Evolutionary conservation across 352 stramenopile genomes (phyloP).

Genomic region (Pythium folliculosum): DNA sequence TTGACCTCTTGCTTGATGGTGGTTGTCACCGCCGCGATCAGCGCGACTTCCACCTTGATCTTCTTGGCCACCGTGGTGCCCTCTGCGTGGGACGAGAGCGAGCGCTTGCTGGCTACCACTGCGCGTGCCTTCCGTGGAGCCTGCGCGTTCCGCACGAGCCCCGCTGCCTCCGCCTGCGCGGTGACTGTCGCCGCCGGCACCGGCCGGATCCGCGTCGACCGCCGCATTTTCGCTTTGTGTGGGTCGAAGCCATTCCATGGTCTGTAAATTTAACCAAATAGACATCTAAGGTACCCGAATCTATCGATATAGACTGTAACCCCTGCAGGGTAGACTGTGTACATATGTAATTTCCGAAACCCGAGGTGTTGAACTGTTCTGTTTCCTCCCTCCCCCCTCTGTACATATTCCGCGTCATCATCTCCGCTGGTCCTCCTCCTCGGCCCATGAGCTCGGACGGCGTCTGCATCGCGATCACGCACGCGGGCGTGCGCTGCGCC

Average conservation of each 20-base stretch:
- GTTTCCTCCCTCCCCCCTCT: background rate
- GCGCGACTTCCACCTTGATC: conserved; percentile 28
- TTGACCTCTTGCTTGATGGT: conserved; percentile 9
- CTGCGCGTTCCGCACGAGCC: background rate
- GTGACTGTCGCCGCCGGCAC: conserved; percentile 7
- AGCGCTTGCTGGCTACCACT: conserved; percentile 3
- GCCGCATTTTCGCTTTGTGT: conserved; percentile 6
- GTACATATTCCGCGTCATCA: conserved; percentile 7
- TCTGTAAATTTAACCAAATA: too few relatives aligned
- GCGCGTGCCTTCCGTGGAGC: background rate
- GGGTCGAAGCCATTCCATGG: too few relatives aligned
- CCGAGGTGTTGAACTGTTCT: background rate
- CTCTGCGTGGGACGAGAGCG: conserved; percentile 6
- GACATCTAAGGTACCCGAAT: too few relatives aligned
- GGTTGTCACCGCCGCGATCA: background rate
- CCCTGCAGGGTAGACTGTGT: too few relatives aligned
- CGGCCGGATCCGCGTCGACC: conserved; percentile 23
- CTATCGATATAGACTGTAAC: too few relatives aligned
- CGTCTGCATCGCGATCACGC: conserved; percentile 57
- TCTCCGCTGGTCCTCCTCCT: conserved; percentile 14
- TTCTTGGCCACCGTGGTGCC: conserved; percentile 15
- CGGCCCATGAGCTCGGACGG: conserved; percentile 38
- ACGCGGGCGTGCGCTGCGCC: conserved; percentile 67
- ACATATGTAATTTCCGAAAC: too few relatives aligned
- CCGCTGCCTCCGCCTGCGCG: background rate